A percentile compares a stretch with the other conserved stretches of the same genome.
Conservation (phyloP, 129 eudicot species). For the Flaveria brownii region DNA sequence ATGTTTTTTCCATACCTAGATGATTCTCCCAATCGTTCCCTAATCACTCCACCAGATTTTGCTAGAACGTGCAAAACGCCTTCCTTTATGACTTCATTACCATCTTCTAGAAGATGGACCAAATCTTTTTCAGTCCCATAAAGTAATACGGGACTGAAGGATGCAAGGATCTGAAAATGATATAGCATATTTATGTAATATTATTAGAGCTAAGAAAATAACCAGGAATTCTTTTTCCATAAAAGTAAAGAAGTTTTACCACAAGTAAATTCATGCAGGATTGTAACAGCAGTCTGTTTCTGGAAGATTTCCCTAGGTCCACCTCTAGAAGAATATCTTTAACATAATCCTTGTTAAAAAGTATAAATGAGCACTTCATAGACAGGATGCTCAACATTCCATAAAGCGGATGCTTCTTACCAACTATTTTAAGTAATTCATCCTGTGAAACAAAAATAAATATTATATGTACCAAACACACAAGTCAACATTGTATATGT, state of each 20-base stretch:
- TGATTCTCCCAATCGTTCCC: conserved; percentile 79
- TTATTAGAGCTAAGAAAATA: conserved; percentile 11
- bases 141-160: conserved; percentile 71
- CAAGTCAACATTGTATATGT: neutral
- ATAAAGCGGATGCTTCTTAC: conserved; percentile 75
- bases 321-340: conserved; percentile 78
- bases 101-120: conserved; percentile 82
- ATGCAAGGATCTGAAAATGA: conserved; percentile 74
- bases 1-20: conserved; percentile 55
- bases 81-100: conserved; percentile 79
- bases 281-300: conserved; percentile 45
- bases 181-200: conserved; percentile 12
- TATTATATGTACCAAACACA: neutral
- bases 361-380: conserved; percentile 83
- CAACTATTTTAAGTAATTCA: conserved; percentile 73
- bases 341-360: conserved; percentile 88
- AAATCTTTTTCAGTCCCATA: conserved; percentile 84
- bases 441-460: conserved; percentile 48
- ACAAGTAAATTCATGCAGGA: conserved; percentile 88
- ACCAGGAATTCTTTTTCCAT: neutral
- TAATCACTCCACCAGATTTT: conserved; percentile 88
- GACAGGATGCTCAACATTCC: conserved; percentile 72
- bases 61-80: conserved; percentile 91
- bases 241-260: conserved; percentile 43
- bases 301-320: conserved; percentile 53